Conservation (phyloP, 352 stramenopile species). For the Phytophthora capsici region DNA sequence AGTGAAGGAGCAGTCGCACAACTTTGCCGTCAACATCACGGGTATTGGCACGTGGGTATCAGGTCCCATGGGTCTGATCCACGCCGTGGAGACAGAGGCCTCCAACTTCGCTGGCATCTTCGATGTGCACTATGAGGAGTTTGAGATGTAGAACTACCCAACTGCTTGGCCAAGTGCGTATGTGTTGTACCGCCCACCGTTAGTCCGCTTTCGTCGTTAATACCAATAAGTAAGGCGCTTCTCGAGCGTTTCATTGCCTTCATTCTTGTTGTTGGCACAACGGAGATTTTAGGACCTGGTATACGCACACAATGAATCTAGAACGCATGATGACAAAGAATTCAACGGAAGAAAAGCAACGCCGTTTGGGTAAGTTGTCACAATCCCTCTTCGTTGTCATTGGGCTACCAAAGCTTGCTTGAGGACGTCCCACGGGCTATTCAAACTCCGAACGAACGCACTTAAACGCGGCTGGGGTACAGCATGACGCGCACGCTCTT, state of each 20-base stretch:
- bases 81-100: conserved; percentile 75
- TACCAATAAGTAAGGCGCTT: conserved; percentile 37
- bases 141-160: conserved; percentile 80
- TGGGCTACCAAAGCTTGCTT: conserved; percentile 44
- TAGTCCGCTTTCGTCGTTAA: conserved; percentile 31
- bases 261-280: no score
- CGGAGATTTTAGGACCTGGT: neutral
- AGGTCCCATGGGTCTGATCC: conserved; percentile 82
- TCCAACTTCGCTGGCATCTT: conserved; percentile 85
- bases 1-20: conserved; percentile 87
- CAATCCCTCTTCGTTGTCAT: conserved; percentile 64
- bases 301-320: neutral
- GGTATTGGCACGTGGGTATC: conserved; percentile 86
- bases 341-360: conserved; percentile 21
- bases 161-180: conserved; percentile 31
- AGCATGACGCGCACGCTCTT: conserved; percentile 99
- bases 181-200: conserved; percentile 33
- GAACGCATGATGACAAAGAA: conserved; percentile 5
- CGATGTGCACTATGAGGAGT: conserved; percentile 90
- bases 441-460: conserved; percentile 17
- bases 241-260: conserved; percentile 11
- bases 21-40: conserved; percentile 82
- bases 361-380: conserved; percentile 35
- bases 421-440: conserved; percentile 29
- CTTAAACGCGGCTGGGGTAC: conserved; percentile 98